Evolutionary conservation across 2,329 filamentous ascomycete species (phyloP).

Genomic region (Fusarium keratoplasticum): DNA sequence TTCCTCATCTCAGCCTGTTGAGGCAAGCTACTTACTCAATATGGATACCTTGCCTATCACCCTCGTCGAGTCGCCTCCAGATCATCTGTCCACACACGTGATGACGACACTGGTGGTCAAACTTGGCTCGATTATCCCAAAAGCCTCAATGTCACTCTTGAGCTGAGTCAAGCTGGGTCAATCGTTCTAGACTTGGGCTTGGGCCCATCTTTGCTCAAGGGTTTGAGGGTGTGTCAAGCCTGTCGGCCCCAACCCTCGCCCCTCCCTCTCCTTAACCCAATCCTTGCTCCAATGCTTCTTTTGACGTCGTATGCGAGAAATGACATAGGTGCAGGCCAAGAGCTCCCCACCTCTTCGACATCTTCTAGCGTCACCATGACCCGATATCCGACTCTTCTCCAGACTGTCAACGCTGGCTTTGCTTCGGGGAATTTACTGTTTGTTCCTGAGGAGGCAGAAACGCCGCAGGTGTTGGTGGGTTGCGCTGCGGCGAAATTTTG

Average conservation of each 20-base stretch:
- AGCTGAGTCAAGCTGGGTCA: not conserved
- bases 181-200: constrained; percentile 16
- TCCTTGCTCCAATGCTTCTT: constrained; percentile 32
- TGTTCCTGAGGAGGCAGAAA: constrained; percentile 7
- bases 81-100: constrained; percentile 37
- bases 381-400: not conserved
- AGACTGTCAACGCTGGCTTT: not conserved
- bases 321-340: constrained; percentile 20
- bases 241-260: constrained; percentile 1
- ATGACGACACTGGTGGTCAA: constrained; percentile 34
- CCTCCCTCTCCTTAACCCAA: not conserved
- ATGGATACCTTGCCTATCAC: constrained; percentile 3
- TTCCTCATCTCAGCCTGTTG: constrained; percentile 24
- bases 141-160: constrained; percentile 25
- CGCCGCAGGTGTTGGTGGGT: constrained; percentile 16
- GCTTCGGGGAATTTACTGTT: not conserved
- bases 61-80: constrained; percentile 7
- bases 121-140: constrained; percentile 26
- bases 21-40: constrained; percentile 10
- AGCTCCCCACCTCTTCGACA: not conserved
- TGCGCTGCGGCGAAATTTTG: constrained; percentile 29
- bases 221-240: not conserved
- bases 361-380: not conserved
- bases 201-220: not conserved
- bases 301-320: constrained; percentile 32